phyloP scores from a whole-genome alignment of 345 rosid species.

The Gossypioides kirkii region DNA sequence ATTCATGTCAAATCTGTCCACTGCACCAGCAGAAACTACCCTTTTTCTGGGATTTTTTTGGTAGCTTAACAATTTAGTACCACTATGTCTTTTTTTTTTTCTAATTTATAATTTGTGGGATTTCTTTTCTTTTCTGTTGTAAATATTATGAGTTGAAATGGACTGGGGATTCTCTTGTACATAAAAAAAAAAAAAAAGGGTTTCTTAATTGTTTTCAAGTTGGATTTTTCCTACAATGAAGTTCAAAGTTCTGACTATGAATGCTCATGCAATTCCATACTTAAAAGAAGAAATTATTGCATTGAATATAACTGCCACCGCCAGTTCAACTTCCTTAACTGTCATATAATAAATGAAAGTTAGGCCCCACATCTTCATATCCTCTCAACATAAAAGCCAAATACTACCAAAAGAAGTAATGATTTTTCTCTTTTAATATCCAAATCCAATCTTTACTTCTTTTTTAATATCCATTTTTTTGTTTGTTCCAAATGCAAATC shows the following conservation, averaged over 20 bases:
- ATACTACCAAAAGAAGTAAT: not conserved
- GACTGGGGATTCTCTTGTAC: not conserved
- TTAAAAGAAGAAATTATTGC: too few relatives aligned
- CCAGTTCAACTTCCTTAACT: slow-evolving; percentile 14
- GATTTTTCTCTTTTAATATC: not conserved
- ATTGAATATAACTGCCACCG: not conserved
- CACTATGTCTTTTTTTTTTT: not conserved
- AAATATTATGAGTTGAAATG: slow-evolving; percentile 7
- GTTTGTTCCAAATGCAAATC: slow-evolving; percentile 15
- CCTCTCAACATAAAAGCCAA: not conserved
- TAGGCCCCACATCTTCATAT: slow-evolving; percentile 7
- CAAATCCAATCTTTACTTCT: not conserved
- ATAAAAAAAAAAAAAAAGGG: not conserved
- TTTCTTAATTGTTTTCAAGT: not conserved
- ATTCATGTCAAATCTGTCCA: not conserved
- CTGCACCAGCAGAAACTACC: not conserved
- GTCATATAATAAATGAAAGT: not conserved
- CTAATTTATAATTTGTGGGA: not conserved
- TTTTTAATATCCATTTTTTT: not conserved
- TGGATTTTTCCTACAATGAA: not conserved
- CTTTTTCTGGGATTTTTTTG: slow-evolving; percentile 6
- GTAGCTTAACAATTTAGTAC: slow-evolving; percentile 2
- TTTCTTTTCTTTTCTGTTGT: not conserved
- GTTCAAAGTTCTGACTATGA: too few relatives aligned
- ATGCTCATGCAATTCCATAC: too few relatives aligned